Evolutionary conservation across 805 yeast species (phyloP), one percentile per base, ranked within the genome.

Genomic region (Saccharomycopsis vini): DNA sequence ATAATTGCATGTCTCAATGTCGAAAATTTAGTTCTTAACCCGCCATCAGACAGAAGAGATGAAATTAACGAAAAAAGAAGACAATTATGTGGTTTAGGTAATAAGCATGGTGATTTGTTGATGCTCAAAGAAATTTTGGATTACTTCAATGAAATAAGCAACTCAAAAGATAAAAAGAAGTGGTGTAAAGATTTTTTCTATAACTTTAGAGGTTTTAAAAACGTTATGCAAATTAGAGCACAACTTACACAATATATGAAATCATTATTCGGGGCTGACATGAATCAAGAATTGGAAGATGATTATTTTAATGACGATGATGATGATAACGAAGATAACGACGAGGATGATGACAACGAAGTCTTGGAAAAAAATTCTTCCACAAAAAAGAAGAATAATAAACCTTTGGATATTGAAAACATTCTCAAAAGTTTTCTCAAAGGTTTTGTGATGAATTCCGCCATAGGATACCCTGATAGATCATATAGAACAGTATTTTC

Each of bases 391-490:
- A 19, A 13, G n/a, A 54, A 54, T 24, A 45, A 42, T 24, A 30
- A 44, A 45, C 62, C 71, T 34, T 47, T 76, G 34, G 80, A 80
- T 50, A 69, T 75, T 26, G 71, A 79, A 15, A 55, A 65, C 2
- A 69, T 90, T 6, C 64, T 90, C 44, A 84, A 85, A 58, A 75
- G 95, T 21, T 92, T 92, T 61, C 63, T 92, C 32, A 68, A 71
- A 31, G 98, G 99, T 0, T 90, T 72, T 54, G 72, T 86, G n/a
- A 72, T 81, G 39, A 89, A 90, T 60, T 80, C 95, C 0, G 98
- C 98, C 0, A 75, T 92, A 16, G 95, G 96, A 9, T 76, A 85
- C 77, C 95, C 97, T 0, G 97, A 92, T 60, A 72, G 97, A 56
- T 82, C 95, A 3, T 92, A 81, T 64, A 71, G 94, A 57, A 88